phyloP scores from a whole-genome alignment of 2,329 filamentous ascomycete genomes.

The Cladophialophora psammophila region DNA sequence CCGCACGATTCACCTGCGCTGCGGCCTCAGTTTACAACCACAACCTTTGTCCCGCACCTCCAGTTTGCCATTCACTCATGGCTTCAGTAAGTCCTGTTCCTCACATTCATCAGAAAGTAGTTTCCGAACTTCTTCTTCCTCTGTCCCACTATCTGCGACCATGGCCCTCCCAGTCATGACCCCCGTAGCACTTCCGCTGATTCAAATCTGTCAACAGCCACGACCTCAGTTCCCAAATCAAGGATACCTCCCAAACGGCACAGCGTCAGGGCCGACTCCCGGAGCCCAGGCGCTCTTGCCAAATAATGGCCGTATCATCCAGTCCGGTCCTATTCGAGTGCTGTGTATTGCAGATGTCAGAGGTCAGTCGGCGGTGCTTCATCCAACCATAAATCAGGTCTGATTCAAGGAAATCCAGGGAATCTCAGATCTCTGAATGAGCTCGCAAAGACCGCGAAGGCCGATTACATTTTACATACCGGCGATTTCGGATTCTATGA shows the following conservation, averaged over 20 bases:
- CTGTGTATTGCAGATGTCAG: constrained; percentile 60
- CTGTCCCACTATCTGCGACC: constrained; percentile 43
- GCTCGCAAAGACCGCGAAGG: constrained; percentile 89
- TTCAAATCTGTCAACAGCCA: constrained; percentile 35
- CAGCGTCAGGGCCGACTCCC: constrained; percentile 50
- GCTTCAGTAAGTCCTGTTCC: constrained; percentile 54
- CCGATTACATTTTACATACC: constrained; percentile 97
- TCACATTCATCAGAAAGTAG: constrained; percentile 12
- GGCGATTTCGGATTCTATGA: constrained; percentile 99
- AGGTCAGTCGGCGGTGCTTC: constrained; percentile 47
- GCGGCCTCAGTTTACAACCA: constrained; percentile 22
- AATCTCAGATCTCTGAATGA: constrained; percentile 96
- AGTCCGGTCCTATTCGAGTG: constrained; percentile 56
- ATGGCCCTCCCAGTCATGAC: constrained; percentile 45
- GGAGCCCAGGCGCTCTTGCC: constrained; percentile 58
- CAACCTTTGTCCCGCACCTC: constrained; percentile 13
- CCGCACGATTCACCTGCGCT: constrained; percentile 20
- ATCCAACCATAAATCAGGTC: neutral
- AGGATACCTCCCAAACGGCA: constrained; percentile 56
- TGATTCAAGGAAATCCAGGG: constrained; percentile 61
- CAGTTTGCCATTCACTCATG: constrained; percentile 46
- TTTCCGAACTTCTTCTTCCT: constrained; percentile 24
- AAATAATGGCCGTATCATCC: constrained; percentile 59
- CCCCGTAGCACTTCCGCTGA: constrained; percentile 35
- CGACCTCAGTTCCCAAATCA: constrained; percentile 41